Percentiles rank a stretch among this genome's conserved stretches.
Evolutionary conservation across 2,329 filamentous ascomycete genomes (phyloP).

Genomic region (Colletotrichum tamarilloi): DNA sequence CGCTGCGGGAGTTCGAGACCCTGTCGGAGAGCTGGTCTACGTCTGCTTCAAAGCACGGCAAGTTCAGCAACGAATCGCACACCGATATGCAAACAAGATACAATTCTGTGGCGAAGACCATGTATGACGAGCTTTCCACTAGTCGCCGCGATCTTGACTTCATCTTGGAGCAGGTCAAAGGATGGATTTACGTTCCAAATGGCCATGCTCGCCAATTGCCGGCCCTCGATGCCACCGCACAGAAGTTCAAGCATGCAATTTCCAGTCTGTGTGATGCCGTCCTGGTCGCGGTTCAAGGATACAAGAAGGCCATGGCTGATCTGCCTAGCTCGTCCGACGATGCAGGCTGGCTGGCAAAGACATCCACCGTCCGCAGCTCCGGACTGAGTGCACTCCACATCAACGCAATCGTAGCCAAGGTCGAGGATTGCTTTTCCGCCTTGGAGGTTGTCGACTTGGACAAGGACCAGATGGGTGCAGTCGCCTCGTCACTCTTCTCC

Average conservation of each 20-base stretch:
- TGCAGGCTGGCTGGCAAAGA: constrained; percentile 62
- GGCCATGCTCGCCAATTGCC: neutral
- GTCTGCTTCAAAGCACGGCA: constrained; percentile 61
- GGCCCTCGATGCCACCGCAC: constrained; percentile 35
- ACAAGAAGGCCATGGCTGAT: constrained; percentile 65
- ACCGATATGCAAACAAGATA: constrained; percentile 42
- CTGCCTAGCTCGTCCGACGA: constrained; percentile 68
- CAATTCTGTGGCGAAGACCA: neutral
- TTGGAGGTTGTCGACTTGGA: constrained; percentile 52
- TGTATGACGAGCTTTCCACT: neutral
- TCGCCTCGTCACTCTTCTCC: constrained; percentile 68
- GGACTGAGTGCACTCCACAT: constrained; percentile 31
- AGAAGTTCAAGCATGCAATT: constrained; percentile 66
- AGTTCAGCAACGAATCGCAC: constrained; percentile 62
- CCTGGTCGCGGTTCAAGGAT: constrained; percentile 82
- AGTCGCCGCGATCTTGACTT: constrained; percentile 67
- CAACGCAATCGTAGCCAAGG: constrained; percentile 21
- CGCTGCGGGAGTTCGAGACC: constrained; percentile 59
- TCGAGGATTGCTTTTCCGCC: constrained; percentile 34
- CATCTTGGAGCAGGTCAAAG: constrained; percentile 71
- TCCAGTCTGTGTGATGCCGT: constrained; percentile 78
- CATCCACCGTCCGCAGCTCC: constrained; percentile 20
- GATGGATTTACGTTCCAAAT: constrained; percentile 59
- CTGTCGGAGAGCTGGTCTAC: constrained; percentile 54
- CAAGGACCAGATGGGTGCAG: constrained; percentile 51